Evolutionary conservation across 495 filamentous ascomycete genomes (phyloP), one percentile per base, ranked within the genome.

Genomic region (Niebla homalea): DNA sequence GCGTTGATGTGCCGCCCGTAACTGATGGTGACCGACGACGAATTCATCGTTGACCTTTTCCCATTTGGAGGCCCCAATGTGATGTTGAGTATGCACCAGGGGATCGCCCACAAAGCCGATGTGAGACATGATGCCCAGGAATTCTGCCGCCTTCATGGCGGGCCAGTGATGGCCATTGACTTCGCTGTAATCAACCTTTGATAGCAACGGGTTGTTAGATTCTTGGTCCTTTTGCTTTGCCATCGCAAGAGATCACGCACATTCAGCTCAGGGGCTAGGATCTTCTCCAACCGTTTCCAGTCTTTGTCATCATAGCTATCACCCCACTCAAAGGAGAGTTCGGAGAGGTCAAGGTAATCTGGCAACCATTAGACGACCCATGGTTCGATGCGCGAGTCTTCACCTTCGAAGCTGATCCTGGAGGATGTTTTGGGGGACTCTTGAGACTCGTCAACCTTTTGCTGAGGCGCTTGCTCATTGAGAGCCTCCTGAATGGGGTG

Each of bases 201-300:
- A 11, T 8, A 32, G 29, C n/a, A 32, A 8, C 25, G 19, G 19
- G 22, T 32, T 32, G 43, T 40, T 18, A 26, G 25, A 26, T 37
- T 1, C 7, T 42, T 7, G 7, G 29, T 8, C 29, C 3, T 12
- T 32, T 32, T 7, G 69, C 21, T 63, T 36, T 18, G 16, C n/a
- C n/a, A n/a, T n/a, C n/a, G n/a, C n/a, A n/a, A n/a, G n/a, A n/a
- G n/a, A 32, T 12, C 29, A 23, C 48, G 12, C 19, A 80, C 76
- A 51, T 68, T 69, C 29, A 85, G 65, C 15, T 70, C 79, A 3
- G 82, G 80, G 19, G 82, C 82, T 36, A 85, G 78, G 64, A 79
- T 81, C 49, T 74, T 75, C 25, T 65, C 59, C 39, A 87, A 72
- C 42, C 80, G 72, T 10, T 71, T 64, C 78, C 80, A 85, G 70